Base-by-base conservation (phyloP, 2,329 filamentous ascomycete genomes). In the Pseudocercospora fuligena region DNA sequence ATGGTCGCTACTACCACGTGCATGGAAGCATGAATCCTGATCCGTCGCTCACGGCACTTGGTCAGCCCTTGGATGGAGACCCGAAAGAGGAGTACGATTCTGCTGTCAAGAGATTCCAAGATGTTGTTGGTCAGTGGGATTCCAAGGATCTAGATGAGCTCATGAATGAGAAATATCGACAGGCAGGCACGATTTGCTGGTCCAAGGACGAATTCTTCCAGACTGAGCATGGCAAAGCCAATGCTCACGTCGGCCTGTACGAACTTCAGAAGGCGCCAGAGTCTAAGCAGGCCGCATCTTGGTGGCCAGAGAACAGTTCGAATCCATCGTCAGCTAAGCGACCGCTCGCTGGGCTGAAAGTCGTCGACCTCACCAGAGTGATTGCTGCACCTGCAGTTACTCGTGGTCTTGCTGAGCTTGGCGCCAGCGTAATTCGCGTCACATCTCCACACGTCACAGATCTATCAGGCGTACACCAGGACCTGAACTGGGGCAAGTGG, bases 311-410 rank as follows among this genome's bases (percentile, higher is more conserved):
- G 25, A 60, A 72, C 16, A 31, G 60, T 74, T 66, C 77, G 73
- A 16, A 79, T 36, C 66, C 71, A 9, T 72, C 69, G 33, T 70
- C 36, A 47, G 72, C 61, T 77, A 63, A 73, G 78, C 54, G 79
- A 53, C 77, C 72, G 72, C 88, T 81, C 66, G 83, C 74, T 6
- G 90, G 90, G 0, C 83, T 93, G 76, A 90, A 89, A 70, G 90
- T 93, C 5, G 83, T 93, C 5, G 91, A 94, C 74, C 80, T 93
- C 31, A 91, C 90, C 74, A 88, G 90, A 47, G 89, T 93, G 73
- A 92, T 93, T 69, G 91, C 91, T 3, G 90, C 90, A 0, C 90
- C 90, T n/a, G 87, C 89, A 4, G 88, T 93, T 70, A 88, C 88
- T 2, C 86, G 90, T 31, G 88, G 88, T 1, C 83, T 93, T 0